phyloP scores from a whole-genome alignment of 495 filamentous ascomycete species.

The Aspergillus campestris region DNA sequence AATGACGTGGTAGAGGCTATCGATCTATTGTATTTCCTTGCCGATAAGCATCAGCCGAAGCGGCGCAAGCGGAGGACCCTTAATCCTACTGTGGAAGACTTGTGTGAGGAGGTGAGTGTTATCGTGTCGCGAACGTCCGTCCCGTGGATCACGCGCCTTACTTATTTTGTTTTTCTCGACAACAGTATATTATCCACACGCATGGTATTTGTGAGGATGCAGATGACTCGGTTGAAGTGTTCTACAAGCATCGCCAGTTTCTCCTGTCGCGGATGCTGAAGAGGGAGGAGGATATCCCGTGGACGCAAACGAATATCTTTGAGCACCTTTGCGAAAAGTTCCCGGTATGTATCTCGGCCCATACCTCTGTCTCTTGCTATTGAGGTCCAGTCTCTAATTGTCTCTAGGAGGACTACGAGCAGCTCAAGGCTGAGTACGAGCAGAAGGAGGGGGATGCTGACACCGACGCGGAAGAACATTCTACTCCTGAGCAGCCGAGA shows the following conservation, averaged over 20 bases:
- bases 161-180: slow-evolving; percentile 5
- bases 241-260: slow-evolving; percentile 47
- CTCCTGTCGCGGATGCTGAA: slow-evolving; percentile 52
- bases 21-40: slow-evolving; percentile 59
- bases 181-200: slow-evolving; percentile 36
- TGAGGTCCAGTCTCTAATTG: background rate
- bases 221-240: slow-evolving; percentile 41
- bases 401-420: slow-evolving; percentile 34
- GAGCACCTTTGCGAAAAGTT: slow-evolving; percentile 44
- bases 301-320: slow-evolving; percentile 47
- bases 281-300: slow-evolving; percentile 44
- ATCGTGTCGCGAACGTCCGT: background rate
- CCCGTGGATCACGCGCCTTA: background rate
- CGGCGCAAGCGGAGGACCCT: slow-evolving; percentile 23
- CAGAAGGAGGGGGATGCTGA: slow-evolving; percentile 20
- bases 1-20: slow-evolving; percentile 61
- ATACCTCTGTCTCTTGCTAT: background rate
- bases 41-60: slow-evolving; percentile 37
- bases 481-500: slow-evolving; percentile 13
- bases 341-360: slow-evolving; percentile 20
- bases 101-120: slow-evolving; percentile 38
- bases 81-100: slow-evolving; percentile 31
- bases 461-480: slow-evolving; percentile 10
- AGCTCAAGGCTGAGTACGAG: slow-evolving; percentile 24
- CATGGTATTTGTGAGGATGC: slow-evolving; percentile 37